A percentile compares a stretch with the other conserved stretches of the same genome.
These are phyloP conservation scores for Fusarium sp. DNA, from an alignment of 2,329 filamentous ascomycete species.

Conservation along the genomic window DNA sequence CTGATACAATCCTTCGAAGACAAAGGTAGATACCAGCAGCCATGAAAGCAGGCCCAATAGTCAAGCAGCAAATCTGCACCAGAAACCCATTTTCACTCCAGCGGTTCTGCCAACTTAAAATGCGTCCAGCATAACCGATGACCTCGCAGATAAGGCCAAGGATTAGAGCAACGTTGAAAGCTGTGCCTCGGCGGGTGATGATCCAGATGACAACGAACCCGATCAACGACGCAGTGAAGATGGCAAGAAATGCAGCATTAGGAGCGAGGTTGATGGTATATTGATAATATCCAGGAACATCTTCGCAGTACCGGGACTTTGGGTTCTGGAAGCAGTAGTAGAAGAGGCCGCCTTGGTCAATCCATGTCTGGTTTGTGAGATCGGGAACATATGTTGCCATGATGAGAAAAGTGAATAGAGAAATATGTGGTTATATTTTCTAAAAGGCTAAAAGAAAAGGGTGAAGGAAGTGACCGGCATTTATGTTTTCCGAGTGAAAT, in stretches of 20 bases:
- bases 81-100: conserved; percentile 62
- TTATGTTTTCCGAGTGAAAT: neutral
- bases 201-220: conserved; percentile 56
- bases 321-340: conserved; percentile 49
- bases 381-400: conserved; percentile 28
- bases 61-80: conserved; percentile 71
- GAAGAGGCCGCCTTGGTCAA: conserved; percentile 18
- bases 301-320: conserved; percentile 44
- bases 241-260: conserved; percentile 62
- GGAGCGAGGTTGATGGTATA: conserved; percentile 64
- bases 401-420: neutral
- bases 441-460: neutral
- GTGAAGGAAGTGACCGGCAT: neutral
- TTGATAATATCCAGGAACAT: conserved; percentile 58
- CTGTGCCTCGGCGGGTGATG: conserved; percentile 59
- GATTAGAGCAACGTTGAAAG: conserved; percentile 65
- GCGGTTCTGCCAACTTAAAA: conserved; percentile 66
- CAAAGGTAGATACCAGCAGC: conserved; percentile 73
- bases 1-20: conserved; percentile 62
- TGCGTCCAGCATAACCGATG: conserved; percentile 68
- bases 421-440: neutral
- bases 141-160: conserved; percentile 67
- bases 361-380: conserved; percentile 40
- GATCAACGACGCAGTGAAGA: conserved; percentile 61
- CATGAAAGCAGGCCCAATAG: conserved; percentile 73